phyloP scores from a whole-genome alignment of 768 basidiomycete species.

The Tulasnella sp. region DNA sequence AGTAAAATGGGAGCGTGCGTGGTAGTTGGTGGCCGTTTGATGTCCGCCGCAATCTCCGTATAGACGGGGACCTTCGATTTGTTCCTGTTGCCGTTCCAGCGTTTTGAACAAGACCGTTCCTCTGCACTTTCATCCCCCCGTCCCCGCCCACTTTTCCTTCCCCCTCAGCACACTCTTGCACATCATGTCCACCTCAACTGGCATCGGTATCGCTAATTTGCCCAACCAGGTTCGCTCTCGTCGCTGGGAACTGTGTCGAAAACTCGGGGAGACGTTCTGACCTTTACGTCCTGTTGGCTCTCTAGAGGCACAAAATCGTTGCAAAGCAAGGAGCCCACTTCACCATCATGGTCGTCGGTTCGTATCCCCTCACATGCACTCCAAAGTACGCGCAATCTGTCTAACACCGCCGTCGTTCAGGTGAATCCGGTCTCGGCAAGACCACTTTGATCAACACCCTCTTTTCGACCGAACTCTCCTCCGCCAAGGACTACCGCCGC shows the following conservation, averaged over 20 bases:
- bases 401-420: constrained; percentile 28
- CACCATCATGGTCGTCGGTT: constrained; percentile 98
- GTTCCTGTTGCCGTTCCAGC: not conserved
- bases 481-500: constrained; percentile 77
- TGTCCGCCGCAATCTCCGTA: not conserved
- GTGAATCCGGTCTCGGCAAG: constrained; percentile 95
- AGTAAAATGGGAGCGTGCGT: not conserved
- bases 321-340: constrained; percentile 96
- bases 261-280: not conserved
- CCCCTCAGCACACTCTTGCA: not conserved
- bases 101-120: constrained; percentile 5
- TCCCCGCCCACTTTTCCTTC: not conserved
- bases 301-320: constrained; percentile 95
- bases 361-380: constrained; percentile 23
- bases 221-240: constrained; percentile 80
- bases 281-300: constrained; percentile 13
- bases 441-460: constrained; percentile 98
- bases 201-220: constrained; percentile 91
- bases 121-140: not conserved
- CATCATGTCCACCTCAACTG: constrained; percentile 23
- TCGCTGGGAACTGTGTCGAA: not conserved
- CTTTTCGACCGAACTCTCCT: constrained; percentile 93
- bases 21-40: not conserved
- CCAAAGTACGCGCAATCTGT: not conserved
- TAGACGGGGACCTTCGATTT: not conserved